Conservation (phyloP, 805 yeast genomes). For the Saccharomycopsis fibuligera region DNA sequence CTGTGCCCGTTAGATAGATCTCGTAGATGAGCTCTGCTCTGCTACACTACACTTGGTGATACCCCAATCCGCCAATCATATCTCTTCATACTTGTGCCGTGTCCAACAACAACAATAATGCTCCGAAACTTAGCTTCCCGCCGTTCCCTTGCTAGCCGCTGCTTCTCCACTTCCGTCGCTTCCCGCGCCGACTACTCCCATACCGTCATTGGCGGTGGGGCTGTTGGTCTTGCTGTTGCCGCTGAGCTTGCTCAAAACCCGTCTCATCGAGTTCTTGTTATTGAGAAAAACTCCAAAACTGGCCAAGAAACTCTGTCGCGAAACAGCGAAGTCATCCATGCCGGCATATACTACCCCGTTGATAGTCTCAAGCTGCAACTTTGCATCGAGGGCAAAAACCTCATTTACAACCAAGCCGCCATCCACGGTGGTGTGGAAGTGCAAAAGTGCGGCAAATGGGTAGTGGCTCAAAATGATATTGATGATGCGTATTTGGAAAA, state of each 20-base stretch:
- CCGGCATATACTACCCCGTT: conserved; percentile 77
- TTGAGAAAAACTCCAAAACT: conserved; percentile 59
- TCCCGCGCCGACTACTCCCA: conserved; percentile 51
- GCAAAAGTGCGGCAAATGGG: conserved; percentile 71
- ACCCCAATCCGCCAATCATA: too few relatives aligned
- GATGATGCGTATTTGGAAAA: conserved; percentile 55
- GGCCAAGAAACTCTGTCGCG: conserved; percentile 86
- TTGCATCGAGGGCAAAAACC: conserved; percentile 69
- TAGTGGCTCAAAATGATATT: conserved; percentile 69
- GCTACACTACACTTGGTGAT: too few relatives aligned
- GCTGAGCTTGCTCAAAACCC: conserved; percentile 49
- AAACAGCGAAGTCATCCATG: conserved; percentile 90
- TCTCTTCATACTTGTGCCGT: too few relatives aligned
- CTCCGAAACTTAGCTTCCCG: too few relatives aligned
- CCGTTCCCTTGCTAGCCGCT: too few relatives aligned
- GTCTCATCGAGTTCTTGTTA: conserved; percentile 49
- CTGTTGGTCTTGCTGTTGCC: conserved; percentile 76
- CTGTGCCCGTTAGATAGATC: too few relatives aligned
- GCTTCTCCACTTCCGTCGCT: conserved; percentile 20
- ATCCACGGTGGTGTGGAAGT: conserved; percentile 48
- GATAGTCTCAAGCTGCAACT: conserved; percentile 59
- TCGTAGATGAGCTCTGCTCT: too few relatives aligned
- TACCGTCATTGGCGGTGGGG: conserved; percentile 78
- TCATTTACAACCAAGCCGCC: conserved; percentile 48
- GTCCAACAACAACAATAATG: too few relatives aligned